Evolutionary conservation across 2,329 filamentous ascomycete species (phyloP), one percentile per base, ranked within the genome.

Genomic region (Pseudogymnoascus sp.): DNA sequence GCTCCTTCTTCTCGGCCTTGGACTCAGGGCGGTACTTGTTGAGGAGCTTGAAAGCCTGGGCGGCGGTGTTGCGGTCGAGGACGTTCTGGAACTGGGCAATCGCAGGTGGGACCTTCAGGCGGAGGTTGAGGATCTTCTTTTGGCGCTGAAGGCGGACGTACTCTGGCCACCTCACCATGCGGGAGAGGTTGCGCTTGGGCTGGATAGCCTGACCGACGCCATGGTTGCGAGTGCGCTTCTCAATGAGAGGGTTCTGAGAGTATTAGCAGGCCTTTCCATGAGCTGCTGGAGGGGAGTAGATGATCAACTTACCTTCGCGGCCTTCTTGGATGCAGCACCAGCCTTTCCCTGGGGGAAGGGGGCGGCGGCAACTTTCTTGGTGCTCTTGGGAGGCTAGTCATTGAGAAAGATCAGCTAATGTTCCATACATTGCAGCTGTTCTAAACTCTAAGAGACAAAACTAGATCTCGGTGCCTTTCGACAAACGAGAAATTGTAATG

Each of bases 11-110:
- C 89, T 97, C 93, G 74, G 85, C 83, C 89, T 97, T 97, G 81
- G 91, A 96, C 87, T 99, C 95, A 72, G 95, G 95, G 75, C 93
- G 92, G 89, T 99, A 99, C 87, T 99, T 99, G 90, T 96, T 96
- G 78, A 99, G 90, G 77, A 99, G 89, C 88, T 97, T 97, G 87
- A 99, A 95, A 70, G 91, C 85, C 84, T 97, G 93, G 74, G 92
- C 90, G 73, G 96, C 96, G 71, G 93, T 90, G 87, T 96, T 96
- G 82, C 90, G 90, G 87, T 96, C 91, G 75, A 97, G 90, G 73
- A 96, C 92, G 81, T 93, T 90, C 84, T 92, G 89, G 89, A 97
- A 99, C 85, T 99, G 95, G 73, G 93, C 88, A 74, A 99, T 92
- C 73, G 93, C 89, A 76, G 96, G 95, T 69, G 95, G 95, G 68